Conservation (phyloP, 768 basidiomycete species). For the Terana coerulea region DNA sequence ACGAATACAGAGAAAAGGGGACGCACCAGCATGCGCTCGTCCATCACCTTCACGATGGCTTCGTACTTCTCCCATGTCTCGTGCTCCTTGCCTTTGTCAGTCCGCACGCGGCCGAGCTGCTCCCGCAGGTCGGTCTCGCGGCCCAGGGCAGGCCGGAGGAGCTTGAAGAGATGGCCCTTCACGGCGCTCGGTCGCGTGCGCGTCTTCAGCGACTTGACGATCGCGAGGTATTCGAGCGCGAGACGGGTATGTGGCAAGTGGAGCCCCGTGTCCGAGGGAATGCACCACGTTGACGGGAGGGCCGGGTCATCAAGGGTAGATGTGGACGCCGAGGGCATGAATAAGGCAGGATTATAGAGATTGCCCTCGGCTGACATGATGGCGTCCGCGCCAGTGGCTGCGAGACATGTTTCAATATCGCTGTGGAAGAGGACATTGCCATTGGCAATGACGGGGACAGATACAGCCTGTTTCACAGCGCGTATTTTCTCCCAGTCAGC, state of each 20-base stretch:
- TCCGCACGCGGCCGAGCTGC: slow-evolving; percentile 50
- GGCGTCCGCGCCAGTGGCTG: slow-evolving; percentile 83
- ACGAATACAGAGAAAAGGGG: no score
- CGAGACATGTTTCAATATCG: slow-evolving; percentile 79
- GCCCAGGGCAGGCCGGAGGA: slow-evolving; percentile 74
- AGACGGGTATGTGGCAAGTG: slow-evolving; percentile 62
- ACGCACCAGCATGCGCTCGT: slow-evolving; percentile 52
- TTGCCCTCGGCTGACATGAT: slow-evolving; percentile 96
- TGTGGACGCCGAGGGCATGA: slow-evolving; percentile 29
- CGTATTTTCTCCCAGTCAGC: slow-evolving; percentile 89
- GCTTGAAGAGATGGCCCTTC: slow-evolving; percentile 91
- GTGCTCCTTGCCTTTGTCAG: slow-evolving; percentile 21
- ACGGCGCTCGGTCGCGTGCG: slow-evolving; percentile 69
- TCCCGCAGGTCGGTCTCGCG: slow-evolving; percentile 71
- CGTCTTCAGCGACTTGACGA: slow-evolving; percentile 69
- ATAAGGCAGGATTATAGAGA: slow-evolving; percentile 88
- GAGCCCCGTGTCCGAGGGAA: slow-evolving; percentile 26
- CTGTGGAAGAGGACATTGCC: slow-evolving; percentile 88
- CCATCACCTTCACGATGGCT: slow-evolving; percentile 57
- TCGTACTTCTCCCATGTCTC: slow-evolving; percentile 43
- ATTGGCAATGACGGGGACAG: slow-evolving; percentile 94
- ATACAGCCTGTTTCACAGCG: slow-evolving; percentile 86
- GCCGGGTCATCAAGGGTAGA: slow-evolving; percentile 7
- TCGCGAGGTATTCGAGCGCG: slow-evolving; percentile 83
- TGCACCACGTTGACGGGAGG: slow-evolving; percentile 9